Conservation (phyloP, 805 yeast genomes). For the Maudiozyma turicensis region DNA sequence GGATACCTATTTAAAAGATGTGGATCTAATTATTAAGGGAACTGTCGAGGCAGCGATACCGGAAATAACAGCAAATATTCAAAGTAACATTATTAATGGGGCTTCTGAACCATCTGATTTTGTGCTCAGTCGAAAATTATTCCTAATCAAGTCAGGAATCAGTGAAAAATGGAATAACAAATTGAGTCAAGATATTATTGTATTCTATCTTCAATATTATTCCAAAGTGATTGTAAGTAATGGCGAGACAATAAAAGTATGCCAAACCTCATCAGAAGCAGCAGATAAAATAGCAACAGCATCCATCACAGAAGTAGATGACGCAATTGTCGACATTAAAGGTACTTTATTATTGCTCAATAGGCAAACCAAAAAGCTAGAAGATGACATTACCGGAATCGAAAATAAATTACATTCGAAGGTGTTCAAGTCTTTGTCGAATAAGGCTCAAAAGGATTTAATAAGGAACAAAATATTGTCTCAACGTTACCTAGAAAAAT, state of each 20-base stretch:
- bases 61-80: slow-evolving; percentile 6
- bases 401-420: slow-evolving; percentile 13
- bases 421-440: slow-evolving; percentile 16
- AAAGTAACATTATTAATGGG: slow-evolving; percentile 8
- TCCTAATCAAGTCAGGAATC: slow-evolving; percentile 4
- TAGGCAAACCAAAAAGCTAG: slow-evolving; percentile 14
- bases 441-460: slow-evolving; percentile 25
- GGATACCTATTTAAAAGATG: background rate
- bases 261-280: too few relatives aligned
- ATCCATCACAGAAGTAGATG: slow-evolving; percentile 28
- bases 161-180: background rate
- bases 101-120: slow-evolving; percentile 19
- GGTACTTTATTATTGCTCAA: slow-evolving; percentile 12
- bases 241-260: slow-evolving; percentile 14
- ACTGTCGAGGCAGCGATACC: slow-evolving; percentile 8
- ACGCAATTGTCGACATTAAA: slow-evolving; percentile 28
- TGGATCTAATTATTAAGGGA: slow-evolving; percentile 9
- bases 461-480: slow-evolving; percentile 30
- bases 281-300: too few relatives aligned
- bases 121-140: slow-evolving; percentile 13
- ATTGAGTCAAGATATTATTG: slow-evolving; percentile 11
- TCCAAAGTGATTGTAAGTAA: slow-evolving; percentile 9
- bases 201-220: slow-evolving; percentile 14
- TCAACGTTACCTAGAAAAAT: slow-evolving; percentile 27
- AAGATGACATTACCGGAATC: slow-evolving; percentile 14